Evolutionary conservation across 1,139 yeast genomes (phyloP).

Genomic region (Kodamaea derodonti): DNA sequence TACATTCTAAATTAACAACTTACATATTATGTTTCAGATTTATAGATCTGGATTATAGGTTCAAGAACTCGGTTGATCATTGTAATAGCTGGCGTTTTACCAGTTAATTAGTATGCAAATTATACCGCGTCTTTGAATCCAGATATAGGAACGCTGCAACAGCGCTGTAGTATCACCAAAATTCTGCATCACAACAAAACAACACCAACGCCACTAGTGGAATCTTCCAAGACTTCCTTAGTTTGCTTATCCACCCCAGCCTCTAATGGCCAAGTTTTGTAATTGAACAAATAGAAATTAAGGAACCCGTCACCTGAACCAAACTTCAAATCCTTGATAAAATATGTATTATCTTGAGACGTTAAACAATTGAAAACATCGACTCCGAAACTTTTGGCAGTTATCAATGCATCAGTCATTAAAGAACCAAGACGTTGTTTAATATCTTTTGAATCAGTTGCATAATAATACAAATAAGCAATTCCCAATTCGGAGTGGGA

Average conservation of each 20-base stretch:
- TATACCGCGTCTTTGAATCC: too few species aligned
- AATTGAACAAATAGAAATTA: conserved; percentile 88
- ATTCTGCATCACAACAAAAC: conserved; percentile 77
- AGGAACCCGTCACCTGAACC: conserved; percentile 93
- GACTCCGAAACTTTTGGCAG: conserved; percentile 63
- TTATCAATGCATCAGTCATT: conserved; percentile 71
- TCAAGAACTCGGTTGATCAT: too few species aligned
- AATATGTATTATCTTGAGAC: conserved; percentile 81
- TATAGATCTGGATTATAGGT: too few species aligned
- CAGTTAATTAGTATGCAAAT: too few species aligned
- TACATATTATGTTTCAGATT: too few species aligned
- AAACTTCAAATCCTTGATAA: conserved; percentile 78
- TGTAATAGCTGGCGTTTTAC: too few species aligned
- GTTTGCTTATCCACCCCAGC: conserved; percentile 69
- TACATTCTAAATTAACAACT: too few species aligned
- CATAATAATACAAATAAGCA: conserved; percentile 89
- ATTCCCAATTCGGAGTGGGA: conserved; percentile 70
- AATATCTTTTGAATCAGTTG: conserved; percentile 53
- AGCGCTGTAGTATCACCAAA: too few species aligned
- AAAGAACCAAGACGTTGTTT: conserved; percentile 57
- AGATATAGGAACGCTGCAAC: too few species aligned
- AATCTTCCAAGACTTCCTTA: conserved; percentile 47
- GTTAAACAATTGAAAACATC: conserved; percentile 95
- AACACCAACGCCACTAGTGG: conserved; percentile 82
- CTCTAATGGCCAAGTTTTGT: conserved; percentile 70